Conservation (phyloP, 306 rosid genomes). For the Citrullus mucosospermus region DNA sequence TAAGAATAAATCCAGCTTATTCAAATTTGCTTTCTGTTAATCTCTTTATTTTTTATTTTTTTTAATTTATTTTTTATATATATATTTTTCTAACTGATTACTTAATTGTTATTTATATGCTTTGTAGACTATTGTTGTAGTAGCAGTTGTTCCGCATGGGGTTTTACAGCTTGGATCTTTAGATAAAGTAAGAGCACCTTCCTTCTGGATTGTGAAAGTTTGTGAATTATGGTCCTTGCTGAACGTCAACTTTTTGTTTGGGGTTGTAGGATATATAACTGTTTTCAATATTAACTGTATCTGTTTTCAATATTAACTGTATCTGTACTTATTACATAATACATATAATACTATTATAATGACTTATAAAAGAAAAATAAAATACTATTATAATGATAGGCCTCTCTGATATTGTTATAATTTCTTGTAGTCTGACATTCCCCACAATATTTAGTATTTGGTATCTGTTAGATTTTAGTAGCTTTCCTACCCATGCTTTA, state of each 20-base stretch:
- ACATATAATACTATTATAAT: not conserved
- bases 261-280: not conserved
- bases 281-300: not conserved
- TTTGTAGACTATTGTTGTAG: conserved; percentile 65
- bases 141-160: conserved; percentile 74
- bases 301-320: not conserved
- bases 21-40: not conserved
- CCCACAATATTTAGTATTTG: not conserved
- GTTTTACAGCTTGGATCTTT: conserved; percentile 91
- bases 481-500: not conserved
- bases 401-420: not conserved
- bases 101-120: conserved; percentile 11
- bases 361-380: not conserved
- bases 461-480: not conserved
- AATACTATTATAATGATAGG: not conserved
- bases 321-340: not conserved
- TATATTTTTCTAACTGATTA: not conserved
- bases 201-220: conserved; percentile 4
- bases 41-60: not conserved
- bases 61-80: no score
- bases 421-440: not conserved
- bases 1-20: not conserved
- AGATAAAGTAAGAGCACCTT: conserved; percentile 42
- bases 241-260: not conserved
- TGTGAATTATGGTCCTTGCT: conserved; percentile 5